These are phyloP conservation scores for Xanthoparmelia taractica DNA, from an alignment of 495 filamentous ascomycete genomes.

Conservation along the genomic window DNA sequence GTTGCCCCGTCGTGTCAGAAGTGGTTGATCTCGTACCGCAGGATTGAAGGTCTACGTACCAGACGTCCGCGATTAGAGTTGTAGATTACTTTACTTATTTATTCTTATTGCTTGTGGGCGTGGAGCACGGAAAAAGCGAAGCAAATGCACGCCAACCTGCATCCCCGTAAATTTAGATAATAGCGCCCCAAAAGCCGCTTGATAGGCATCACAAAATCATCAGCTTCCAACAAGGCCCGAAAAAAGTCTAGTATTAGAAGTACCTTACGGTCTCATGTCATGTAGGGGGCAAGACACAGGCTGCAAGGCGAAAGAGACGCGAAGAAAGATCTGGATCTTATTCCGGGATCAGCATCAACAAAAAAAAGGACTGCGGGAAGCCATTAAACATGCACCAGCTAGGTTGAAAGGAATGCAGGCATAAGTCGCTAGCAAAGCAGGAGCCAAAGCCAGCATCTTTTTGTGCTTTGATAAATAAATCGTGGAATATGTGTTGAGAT, in stretches of 20 bases:
- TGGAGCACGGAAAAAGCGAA: constrained; percentile 9
- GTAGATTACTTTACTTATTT: too few species aligned
- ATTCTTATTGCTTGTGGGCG: background rate
- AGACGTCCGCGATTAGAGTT: constrained; percentile 10
- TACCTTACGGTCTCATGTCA: background rate
- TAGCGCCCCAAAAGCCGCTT: constrained; percentile 15
- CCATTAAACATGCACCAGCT: background rate
- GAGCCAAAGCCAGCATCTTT: background rate
- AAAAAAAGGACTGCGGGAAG: constrained; percentile 4
- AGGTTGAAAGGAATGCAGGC: background rate
- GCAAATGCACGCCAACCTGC: background rate
- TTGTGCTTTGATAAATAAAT: background rate
- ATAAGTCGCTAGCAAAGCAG: background rate
- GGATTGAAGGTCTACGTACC: constrained; percentile 13
- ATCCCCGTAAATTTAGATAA: constrained; percentile 17
- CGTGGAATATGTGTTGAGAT: constrained; percentile 9
- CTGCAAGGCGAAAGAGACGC: background rate
- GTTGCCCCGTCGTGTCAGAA: constrained; percentile 13
- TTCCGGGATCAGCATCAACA: constrained; percentile 1
- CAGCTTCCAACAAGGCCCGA: constrained; percentile 2
- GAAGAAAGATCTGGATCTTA: constrained; percentile 5
- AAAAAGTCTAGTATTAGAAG: too few species aligned
- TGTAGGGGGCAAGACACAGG: background rate
- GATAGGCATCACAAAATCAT: constrained; percentile 6
- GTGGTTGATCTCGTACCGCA: constrained; percentile 2